These are phyloP conservation scores for Hemileia vastatrix DNA, from an alignment of 1,284 basidiomycete genomes.

Conservation along the genomic window DNA sequence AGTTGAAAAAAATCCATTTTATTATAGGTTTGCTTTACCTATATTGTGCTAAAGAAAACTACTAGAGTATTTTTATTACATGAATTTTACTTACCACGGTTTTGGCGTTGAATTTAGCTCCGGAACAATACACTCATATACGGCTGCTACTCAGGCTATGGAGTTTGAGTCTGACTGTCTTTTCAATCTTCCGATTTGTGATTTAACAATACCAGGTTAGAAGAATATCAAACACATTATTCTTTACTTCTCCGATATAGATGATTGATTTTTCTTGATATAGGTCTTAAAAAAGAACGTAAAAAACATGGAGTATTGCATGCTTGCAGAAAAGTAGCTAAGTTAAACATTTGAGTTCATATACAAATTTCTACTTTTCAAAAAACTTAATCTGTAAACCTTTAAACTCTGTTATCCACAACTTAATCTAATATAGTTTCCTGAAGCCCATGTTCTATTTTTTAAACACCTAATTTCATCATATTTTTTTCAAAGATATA, in stretches of 20 bases:
- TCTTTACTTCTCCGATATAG: not conserved
- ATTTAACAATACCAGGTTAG: conserved; percentile 12
- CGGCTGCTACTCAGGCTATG: too few species aligned
- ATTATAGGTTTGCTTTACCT: conserved; percentile 15
- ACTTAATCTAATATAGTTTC: too few species aligned
- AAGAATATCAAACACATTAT: not conserved
- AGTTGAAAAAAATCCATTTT: conserved; percentile 1
- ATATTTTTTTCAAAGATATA: too few species aligned
- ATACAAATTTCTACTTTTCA: too few species aligned
- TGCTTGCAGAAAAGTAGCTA: conserved; percentile 13
- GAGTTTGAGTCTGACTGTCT: conserved; percentile 11
- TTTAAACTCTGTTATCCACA: too few species aligned
- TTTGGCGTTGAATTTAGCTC: not conserved
- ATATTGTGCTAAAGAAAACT: not conserved
- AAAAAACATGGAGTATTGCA: conserved; percentile 3
- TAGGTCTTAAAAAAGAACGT: not conserved
- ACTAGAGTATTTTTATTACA: too few species aligned
- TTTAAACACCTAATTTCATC: too few species aligned
- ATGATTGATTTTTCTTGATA: not conserved
- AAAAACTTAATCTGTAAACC: too few species aligned
- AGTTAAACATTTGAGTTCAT: conserved; percentile 16
- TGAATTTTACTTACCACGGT: not conserved
- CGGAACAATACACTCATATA: conserved; percentile 10
- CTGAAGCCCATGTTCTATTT: too few species aligned
- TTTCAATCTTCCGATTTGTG: conserved; percentile 21